Evolutionary conservation across 352 stramenopile genomes (phyloP).

Genomic region (Phytophthora colocasiae): DNA sequence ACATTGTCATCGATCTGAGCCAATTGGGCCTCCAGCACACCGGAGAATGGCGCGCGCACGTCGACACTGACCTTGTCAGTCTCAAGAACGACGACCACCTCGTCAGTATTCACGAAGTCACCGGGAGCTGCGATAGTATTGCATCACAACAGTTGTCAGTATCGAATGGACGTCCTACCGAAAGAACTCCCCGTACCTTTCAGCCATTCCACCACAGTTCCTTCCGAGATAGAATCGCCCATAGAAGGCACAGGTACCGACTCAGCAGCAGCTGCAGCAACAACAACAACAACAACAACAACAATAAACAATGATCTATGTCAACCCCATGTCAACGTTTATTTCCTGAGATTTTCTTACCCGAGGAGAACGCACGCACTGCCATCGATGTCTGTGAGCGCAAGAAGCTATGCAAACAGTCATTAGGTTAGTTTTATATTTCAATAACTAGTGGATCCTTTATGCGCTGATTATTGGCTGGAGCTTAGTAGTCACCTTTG

Average conservation of each 20-base stretch:
- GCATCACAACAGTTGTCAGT: background rate
- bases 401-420: conserved; percentile 26
- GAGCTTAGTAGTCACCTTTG: conserved; percentile 30
- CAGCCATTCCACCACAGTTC: conserved; percentile 97
- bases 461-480: background rate
- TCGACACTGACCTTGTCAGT: conserved; percentile 98
- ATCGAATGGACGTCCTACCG: background rate
- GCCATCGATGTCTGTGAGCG: conserved; percentile 31
- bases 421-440: background rate
- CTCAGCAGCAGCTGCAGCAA: conserved; percentile 45
- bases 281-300: background rate
- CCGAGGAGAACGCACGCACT: conserved; percentile 55
- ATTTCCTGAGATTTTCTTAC: conserved; percentile 27
- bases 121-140: conserved; percentile 62
- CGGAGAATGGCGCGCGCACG: conserved; percentile 91
- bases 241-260: conserved; percentile 87
- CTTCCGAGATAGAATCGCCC: conserved; percentile 98
- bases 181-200: conserved; percentile 62
- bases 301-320: background rate
- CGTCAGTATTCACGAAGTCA: conserved; percentile 95
- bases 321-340: background rate
- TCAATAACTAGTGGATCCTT: background rate
- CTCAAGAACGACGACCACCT: conserved; percentile 98
- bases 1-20: conserved; percentile 95
- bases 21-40: conserved; percentile 93